Base-by-base conservation (phyloP, 352 stramenopile genomes). In the Pythium aphanidermatum region DNA sequence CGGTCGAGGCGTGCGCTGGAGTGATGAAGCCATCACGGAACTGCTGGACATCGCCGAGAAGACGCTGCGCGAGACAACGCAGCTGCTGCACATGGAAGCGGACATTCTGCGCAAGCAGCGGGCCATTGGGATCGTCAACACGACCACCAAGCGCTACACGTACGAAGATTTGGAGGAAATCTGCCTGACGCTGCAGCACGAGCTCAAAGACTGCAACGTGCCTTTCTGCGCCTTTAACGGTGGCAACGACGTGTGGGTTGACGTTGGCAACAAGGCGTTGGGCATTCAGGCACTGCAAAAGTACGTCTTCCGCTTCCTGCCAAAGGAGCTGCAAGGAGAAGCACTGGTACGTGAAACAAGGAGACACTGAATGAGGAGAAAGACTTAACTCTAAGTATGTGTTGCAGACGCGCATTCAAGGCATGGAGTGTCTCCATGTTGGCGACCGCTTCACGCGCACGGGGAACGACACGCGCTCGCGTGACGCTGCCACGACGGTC, bases 191-290 rank as follows among this genome's bases (percentile, higher is more conserved):
- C 76, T 95, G 37, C 92, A 98, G 60, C 70, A 92, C 35, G 78
- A 84, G 49, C 60, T 98, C 26, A 62, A 74, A 25, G 62, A 88
- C 49, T 75, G 68, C 13, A 37, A 33, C 2, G 68, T 98, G 17
- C 95, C 95, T 9, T 97, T 96, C 55, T 98, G 93, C 56, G 93
- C 92, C 2, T 98, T 98, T 58, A 98, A 98, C 63, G 95, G 95
- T 21, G 95, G 95, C 12, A 88, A 92, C 29, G 95, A 98, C 60
- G 90, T 94, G 32, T 98, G 89, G 89, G 89, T 98, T 12, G 95
- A 98, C 61, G 83, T 97, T 31, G 95, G 95, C n/a, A 96, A 98
- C 67, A 98, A 98, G 63, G 73, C 86, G 9, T 78, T 98, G 19
- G 95, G 86, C 11, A 96, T 98, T 29, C 61, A 87, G 49, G 87